Base-by-base conservation (phyloP, 495 filamentous ascomycete species). In the Xylaria sp. region DNA sequence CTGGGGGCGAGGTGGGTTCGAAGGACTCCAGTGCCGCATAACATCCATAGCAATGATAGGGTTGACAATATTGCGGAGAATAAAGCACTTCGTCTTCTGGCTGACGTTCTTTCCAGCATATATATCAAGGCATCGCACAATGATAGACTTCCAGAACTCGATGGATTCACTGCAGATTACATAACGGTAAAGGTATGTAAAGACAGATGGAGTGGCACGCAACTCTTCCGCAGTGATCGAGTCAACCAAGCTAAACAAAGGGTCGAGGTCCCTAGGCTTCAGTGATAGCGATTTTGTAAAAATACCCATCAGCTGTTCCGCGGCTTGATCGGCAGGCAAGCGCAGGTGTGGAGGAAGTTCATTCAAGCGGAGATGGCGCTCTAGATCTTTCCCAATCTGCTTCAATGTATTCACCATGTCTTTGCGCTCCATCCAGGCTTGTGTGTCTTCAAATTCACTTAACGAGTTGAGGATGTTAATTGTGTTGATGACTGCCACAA, bases 31-130 rank as follows among this genome's bases (percentile, higher is more conserved):
- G 67, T 88, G 85, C 21, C 89, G 86, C 87, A 93, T 93, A 57
- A 97, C 91, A 80, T 99, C 97, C 94, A 97, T 97, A 3, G 96
- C 95, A 58, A 99, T 89, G 52, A 98, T 97, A 0, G 97, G 96
- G 77, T 99, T 99, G 62, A 98, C 93, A 31, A 99, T 85, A 74
- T 97, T 88, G 72, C 92, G 93, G 75, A 98, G 93, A 11, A 94
- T 88, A 78, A 97, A 99, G 37, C 93, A 95, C 79, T 98, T 98
- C 48, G 91, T 92, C 83, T 91, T 93, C 78, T 98, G 94, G 0
- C 91, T 89, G 14, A 92, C 91, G 57, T 84, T 88, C 64, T 90
- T 91, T 31, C 90, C 88, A 35, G 93, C 90, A 77, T 97, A 99
- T 2, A 97, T 85, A 55, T 98, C 94, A 41, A 98, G 88, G 74